Evolutionary conservation across 2,329 filamentous ascomycete genomes (phyloP).

Genomic region (Mycosphaerelloides madeirae): DNA sequence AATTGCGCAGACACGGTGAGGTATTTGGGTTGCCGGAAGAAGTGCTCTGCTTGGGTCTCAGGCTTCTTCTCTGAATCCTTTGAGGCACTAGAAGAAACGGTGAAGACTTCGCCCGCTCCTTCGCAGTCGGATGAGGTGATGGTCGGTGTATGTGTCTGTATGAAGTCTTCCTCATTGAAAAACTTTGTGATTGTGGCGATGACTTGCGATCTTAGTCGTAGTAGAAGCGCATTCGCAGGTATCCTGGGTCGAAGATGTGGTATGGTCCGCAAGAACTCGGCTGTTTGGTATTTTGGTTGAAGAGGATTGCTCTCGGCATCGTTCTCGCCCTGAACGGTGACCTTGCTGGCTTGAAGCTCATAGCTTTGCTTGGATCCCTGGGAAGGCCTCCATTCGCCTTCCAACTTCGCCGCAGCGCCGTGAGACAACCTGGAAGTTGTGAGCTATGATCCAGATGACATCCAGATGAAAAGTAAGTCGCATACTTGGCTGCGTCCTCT

Average conservation of each 20-base stretch:
- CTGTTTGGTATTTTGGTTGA: slow-evolving; percentile 91
- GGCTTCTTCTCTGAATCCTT: slow-evolving; percentile 39
- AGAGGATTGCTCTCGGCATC: slow-evolving; percentile 87
- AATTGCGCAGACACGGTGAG: slow-evolving; percentile 92
- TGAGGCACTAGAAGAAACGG: slow-evolving; percentile 44
- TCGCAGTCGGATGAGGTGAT: slow-evolving; percentile 97
- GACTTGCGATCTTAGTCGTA: slow-evolving; percentile 77
- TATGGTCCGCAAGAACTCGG: slow-evolving; percentile 81
- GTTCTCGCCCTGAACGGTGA: slow-evolving; percentile 69
- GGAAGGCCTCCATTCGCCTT: slow-evolving; percentile 70
- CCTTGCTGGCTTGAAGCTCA: slow-evolving; percentile 70
- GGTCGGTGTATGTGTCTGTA: slow-evolving; percentile 86
- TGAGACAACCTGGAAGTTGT: slow-evolving; percentile 62
- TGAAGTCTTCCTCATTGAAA: slow-evolving; percentile 66
- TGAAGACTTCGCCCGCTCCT: slow-evolving; percentile 91
- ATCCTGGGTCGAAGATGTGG: slow-evolving; percentile 82
- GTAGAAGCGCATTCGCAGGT: slow-evolving; percentile 71
- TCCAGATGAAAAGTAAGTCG: slow-evolving; percentile 16
- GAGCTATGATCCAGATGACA: no score
- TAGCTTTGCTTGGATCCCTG: slow-evolving; percentile 64
- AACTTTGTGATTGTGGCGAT: slow-evolving; percentile 69
- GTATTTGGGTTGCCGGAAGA: slow-evolving; percentile 87
- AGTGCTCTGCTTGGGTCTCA: slow-evolving; percentile 41
- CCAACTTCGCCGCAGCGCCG: slow-evolving; percentile 73
- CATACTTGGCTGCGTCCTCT: slow-evolving; percentile 67